Evolutionary conservation across 345 rosid genomes (phyloP).

Genomic region (Crucihimalaya himalaica): DNA sequence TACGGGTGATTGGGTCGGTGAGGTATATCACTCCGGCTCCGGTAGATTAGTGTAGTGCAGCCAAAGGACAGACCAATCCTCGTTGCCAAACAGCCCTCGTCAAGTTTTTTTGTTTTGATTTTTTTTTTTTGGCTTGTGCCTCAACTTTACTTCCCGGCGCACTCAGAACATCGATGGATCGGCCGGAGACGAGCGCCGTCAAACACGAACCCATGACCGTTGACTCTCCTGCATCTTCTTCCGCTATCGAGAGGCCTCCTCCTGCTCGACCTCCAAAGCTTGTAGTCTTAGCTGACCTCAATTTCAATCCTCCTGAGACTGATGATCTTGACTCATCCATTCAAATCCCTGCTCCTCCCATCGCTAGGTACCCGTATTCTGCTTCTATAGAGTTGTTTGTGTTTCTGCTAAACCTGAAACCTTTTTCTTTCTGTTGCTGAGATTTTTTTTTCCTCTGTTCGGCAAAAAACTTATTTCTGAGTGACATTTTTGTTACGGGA

Average conservation of each 20-base stretch:
- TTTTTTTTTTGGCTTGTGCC: not conserved
- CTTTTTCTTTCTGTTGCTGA: not conserved
- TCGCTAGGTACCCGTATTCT: conserved; percentile 47
- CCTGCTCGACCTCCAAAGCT: conserved; percentile 50
- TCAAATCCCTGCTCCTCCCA: conserved; percentile 41
- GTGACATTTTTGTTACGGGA: not conserved
- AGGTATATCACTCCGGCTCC: too few species aligned
- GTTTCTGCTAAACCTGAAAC: not conserved
- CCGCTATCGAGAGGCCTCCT: conserved; percentile 30
- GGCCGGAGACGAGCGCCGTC: conserved; percentile 37
- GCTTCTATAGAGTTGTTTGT: not conserved
- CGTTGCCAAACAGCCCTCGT: conserved; percentile 21
- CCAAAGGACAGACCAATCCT: not conserved
- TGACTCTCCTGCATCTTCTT: conserved; percentile 38
- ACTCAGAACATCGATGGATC: conserved; percentile 34
- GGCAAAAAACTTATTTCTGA: not conserved
- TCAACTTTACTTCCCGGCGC: conserved; percentile 11
- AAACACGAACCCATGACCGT: conserved; percentile 53
- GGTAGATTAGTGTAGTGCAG: not conserved
- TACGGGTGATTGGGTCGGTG: too few species aligned
- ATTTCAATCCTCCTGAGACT: conserved; percentile 78
- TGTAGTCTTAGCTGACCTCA: conserved; percentile 88
- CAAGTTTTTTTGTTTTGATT: not conserved
- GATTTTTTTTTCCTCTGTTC: not conserved
- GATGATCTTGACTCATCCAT: conserved; percentile 53